Conservation (phyloP, 768 basidiomycete species). For the Sarcomyxa edulis region DNA sequence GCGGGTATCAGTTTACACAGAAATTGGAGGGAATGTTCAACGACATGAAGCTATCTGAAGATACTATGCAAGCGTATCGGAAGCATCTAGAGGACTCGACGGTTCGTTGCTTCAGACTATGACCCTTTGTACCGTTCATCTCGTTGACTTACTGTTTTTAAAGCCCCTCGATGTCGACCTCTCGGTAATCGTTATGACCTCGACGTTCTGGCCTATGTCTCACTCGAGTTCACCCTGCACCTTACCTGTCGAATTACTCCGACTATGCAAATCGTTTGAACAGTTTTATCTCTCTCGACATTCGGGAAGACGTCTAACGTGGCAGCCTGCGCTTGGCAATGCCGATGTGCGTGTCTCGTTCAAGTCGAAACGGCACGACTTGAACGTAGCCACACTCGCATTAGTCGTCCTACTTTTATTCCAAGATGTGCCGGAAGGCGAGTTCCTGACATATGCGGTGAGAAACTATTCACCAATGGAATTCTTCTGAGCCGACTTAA, state of each 20-base stretch:
- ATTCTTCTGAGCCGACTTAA: background rate
- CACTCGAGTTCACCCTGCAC: constrained; percentile 59
- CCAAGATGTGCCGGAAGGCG: constrained; percentile 61
- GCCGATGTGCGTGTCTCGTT: constrained; percentile 86
- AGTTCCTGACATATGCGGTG: constrained; percentile 75
- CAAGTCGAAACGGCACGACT: constrained; percentile 74
- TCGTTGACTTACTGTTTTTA: constrained; percentile 5
- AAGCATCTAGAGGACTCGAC: constrained; percentile 49
- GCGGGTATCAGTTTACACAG: constrained; percentile 94
- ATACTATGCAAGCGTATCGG: constrained; percentile 75
- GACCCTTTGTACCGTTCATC: constrained; percentile 2
- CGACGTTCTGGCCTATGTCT: constrained; percentile 93
- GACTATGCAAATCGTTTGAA: constrained; percentile 74
- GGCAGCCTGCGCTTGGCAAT: constrained; percentile 87
- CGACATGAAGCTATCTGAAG: constrained; percentile 86
- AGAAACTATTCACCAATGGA: constrained; percentile 14
- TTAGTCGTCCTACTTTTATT: constrained; percentile 86
- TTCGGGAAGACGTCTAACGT: constrained; percentile 84
- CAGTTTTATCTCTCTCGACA: constrained; percentile 87
- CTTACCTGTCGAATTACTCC: constrained; percentile 59
- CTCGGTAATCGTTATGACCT: constrained; percentile 89
- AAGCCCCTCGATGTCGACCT: constrained; percentile 78
- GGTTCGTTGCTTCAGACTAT: constrained; percentile 39
- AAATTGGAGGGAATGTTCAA: constrained; percentile 99
- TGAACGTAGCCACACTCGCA: constrained; percentile 90